phyloP scores from a whole-genome alignment of 176 grass and related monocot species.

The Oryza meridionalis region DNA sequence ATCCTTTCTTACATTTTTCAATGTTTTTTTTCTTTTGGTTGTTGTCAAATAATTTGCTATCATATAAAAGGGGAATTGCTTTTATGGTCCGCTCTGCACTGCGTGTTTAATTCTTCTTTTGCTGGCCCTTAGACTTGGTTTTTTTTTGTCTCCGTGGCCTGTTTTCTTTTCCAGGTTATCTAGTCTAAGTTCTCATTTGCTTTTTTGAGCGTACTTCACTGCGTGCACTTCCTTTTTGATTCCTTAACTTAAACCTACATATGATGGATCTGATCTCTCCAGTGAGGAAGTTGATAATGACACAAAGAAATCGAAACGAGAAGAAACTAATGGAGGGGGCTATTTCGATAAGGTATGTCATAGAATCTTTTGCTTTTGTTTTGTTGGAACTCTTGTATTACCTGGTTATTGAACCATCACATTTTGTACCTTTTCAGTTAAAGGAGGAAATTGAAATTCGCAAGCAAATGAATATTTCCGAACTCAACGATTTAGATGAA shows the following conservation, averaged over 20 bases:
- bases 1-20: slow-evolving; percentile 57
- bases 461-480: slow-evolving; percentile 81
- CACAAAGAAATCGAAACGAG: slow-evolving; percentile 62
- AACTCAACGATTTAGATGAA: slow-evolving; percentile 91
- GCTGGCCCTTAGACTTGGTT: not conserved
- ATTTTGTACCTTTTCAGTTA: slow-evolving; percentile 56
- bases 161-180: slow-evolving; percentile 4
- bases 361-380: slow-evolving; percentile 15
- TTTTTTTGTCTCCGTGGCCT: not conserved
- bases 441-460: slow-evolving; percentile 89
- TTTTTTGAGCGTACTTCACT: not conserved
- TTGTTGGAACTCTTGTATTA: slow-evolving; percentile 24
- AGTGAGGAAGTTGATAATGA: slow-evolving; percentile 65
- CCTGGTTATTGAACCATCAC: slow-evolving; percentile 17
- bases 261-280: slow-evolving; percentile 71
- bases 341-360: slow-evolving; percentile 90
- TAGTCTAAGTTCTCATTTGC: not conserved
- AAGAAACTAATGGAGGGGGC: slow-evolving; percentile 59
- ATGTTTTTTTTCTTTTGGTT: slow-evolving; percentile 30
- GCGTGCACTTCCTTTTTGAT: slow-evolving; percentile 3
- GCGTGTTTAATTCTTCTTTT: slow-evolving; percentile 24
- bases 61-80: slow-evolving; percentile 4
- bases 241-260: slow-evolving; percentile 82
- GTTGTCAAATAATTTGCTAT: not conserved
- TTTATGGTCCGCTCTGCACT: slow-evolving; percentile 16